Conservation (phyloP, 768 basidiomycete species). For the Strobilomyces dryophilus region DNA sequence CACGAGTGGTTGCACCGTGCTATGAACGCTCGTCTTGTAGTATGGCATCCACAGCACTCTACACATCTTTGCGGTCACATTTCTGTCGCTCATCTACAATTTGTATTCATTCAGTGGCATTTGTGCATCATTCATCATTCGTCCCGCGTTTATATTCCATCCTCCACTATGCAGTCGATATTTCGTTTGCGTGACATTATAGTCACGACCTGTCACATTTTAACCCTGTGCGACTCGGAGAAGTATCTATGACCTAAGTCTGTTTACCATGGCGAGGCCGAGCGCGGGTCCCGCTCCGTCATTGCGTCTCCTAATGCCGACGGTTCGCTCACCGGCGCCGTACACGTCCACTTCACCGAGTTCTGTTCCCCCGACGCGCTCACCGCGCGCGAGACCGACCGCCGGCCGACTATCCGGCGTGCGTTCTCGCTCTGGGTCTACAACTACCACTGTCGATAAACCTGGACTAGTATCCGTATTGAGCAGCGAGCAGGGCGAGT, state of each 20-base stretch:
- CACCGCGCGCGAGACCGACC: conserved; percentile 22
- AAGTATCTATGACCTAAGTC: too few species aligned
- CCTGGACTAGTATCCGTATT: conserved; percentile 7
- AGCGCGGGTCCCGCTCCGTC: conserved; percentile 4
- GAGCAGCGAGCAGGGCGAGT: conserved; percentile 11
- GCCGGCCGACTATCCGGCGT: conserved; percentile 27
- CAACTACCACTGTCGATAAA: conserved; percentile 18
- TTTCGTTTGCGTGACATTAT: conserved; percentile 1
- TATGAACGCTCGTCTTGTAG: conserved; percentile 24
- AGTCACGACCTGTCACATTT: conserved; percentile 16
- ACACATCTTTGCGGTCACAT: conserved; percentile 4
- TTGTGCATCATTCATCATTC: conserved; percentile 13
- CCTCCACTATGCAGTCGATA: too few species aligned
- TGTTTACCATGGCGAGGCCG: conserved; percentile 15
- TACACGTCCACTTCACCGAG: conserved; percentile 4
- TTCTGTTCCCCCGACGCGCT: conserved; percentile 17
- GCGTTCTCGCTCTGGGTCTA: conserved; percentile 32
- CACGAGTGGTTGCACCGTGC: conserved; percentile 62
- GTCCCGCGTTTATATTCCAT: background rate
- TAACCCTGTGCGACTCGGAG: background rate
- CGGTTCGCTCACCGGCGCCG: conserved; percentile 25
- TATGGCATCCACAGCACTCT: conserved; percentile 11
- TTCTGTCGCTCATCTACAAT: conserved; percentile 4
- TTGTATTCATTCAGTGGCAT: conserved; percentile 17
- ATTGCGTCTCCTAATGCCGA: conserved; percentile 31